phyloP scores from a whole-genome alignment of 1,284 basidiomycete genomes.

The Irpex rosettiformis region DNA sequence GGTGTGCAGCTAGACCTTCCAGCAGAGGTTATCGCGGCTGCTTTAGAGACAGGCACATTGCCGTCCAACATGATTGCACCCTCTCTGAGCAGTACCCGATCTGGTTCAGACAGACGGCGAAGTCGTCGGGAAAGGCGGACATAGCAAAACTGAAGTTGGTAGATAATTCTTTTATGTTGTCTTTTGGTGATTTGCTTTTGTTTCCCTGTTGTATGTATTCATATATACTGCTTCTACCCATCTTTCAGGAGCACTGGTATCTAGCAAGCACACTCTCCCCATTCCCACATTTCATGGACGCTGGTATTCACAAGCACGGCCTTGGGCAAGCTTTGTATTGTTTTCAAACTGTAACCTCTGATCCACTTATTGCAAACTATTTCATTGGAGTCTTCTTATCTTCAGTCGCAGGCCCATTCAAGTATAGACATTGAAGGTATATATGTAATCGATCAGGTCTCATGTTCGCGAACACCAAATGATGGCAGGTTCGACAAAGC shows the following conservation, averaged over 20 bases:
- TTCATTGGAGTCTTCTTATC: background rate
- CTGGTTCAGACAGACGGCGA: slow-evolving; percentile 47
- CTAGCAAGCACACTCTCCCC: background rate
- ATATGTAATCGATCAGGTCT: too few relatives aligned
- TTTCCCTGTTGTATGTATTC: slow-evolving; percentile 13
- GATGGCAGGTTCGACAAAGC: background rate
- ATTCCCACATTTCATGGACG: slow-evolving; percentile 1
- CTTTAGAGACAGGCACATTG: slow-evolving; percentile 63
- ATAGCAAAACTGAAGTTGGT: slow-evolving; percentile 13
- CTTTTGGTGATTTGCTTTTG: slow-evolving; percentile 6
- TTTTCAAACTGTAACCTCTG: slow-evolving; percentile 3
- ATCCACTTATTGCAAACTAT: background rate
- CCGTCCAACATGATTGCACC: slow-evolving; percentile 51
- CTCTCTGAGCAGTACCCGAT: slow-evolving; percentile 40
- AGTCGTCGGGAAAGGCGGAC: slow-evolving; percentile 45
- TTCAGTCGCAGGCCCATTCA: background rate
- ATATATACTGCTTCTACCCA: slow-evolving; percentile 8
- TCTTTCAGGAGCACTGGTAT: slow-evolving; percentile 2
- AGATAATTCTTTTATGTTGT: slow-evolving; percentile 22
- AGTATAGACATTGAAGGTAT: too few relatives aligned
- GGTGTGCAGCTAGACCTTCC: slow-evolving; percentile 81
- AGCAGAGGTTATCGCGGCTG: slow-evolving; percentile 78
- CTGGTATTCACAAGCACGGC: slow-evolving; percentile 3
- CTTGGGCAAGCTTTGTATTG: slow-evolving; percentile 9
- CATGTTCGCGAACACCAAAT: too few relatives aligned